Evolutionary conservation across 1,284 basidiomycete species (phyloP), one percentile per base, ranked within the genome.

Genomic region (Sporisorium reilianum): DNA sequence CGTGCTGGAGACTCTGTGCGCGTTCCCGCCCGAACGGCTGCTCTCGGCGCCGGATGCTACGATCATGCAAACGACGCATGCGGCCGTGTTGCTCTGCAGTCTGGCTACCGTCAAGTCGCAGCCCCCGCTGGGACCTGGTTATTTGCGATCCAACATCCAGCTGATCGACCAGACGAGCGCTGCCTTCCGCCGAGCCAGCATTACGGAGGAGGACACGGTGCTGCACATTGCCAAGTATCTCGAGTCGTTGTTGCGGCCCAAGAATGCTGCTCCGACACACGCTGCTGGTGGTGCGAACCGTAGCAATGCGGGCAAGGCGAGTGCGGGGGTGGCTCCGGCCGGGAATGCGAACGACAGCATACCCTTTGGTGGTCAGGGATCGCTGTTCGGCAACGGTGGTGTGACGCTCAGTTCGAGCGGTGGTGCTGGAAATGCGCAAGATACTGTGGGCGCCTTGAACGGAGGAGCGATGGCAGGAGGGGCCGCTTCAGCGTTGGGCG

Each of bases 51-150:
- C 73, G 9, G 73, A 75, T 49, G 63, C 73, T 6, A 71, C 68
- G 11, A 59, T 67, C 26, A 63, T 64, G 64, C 67, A 66, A 48
- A 62, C 60, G 5, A 71, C 67, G 6, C 73, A 75, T 46, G 73
- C 73, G 10, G 73, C 73, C 1, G 73, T 70, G 44, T 23, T 75
- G 60, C 57, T 75, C 14, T 75, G 73, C 58, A 70, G 64, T 52
- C 49, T 75, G 51, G 73, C 73, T 3, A 70, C 67, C 2, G 52
- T 75, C 40, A 66, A 61, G 30, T 66, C 63, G 23, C 60, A 71
- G 50, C 73, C 73, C 14, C 67, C 73, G 36, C 45, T 75, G 2
- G 73, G 73, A 0, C 56, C 64, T 4, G 73, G 68, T 18, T 75
- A 75, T 49, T 36, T 75, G 53, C 44, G 64, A 10, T 66, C 67